Evolutionary conservation across 306 rosid species (phyloP).

Genomic region (Pterocarpus santalinus): DNA sequence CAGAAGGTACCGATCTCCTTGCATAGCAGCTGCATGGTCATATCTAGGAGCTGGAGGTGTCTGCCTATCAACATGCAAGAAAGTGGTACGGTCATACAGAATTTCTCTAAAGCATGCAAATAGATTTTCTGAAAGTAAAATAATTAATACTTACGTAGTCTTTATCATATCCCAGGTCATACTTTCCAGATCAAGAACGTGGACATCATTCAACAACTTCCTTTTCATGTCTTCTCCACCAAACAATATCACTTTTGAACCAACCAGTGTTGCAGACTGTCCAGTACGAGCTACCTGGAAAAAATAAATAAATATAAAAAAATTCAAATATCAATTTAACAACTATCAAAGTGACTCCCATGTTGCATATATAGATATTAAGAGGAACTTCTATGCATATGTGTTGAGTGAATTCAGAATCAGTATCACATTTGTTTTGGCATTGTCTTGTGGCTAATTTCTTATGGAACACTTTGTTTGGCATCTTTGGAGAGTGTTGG

Average conservation of each 20-base stretch:
- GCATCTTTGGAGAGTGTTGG: too few relatives aligned
- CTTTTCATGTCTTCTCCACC: slow-evolving; percentile 95
- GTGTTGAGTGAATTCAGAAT: too few relatives aligned
- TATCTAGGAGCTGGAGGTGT: slow-evolving; percentile 92
- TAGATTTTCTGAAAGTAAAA: slow-evolving; percentile 40
- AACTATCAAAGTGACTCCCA: slow-evolving; percentile 38
- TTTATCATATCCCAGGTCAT: slow-evolving; percentile 81
- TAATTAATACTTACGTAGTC: slow-evolving; percentile 72
- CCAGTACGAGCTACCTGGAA: slow-evolving; percentile 84
- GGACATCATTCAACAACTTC: slow-evolving; percentile 82
- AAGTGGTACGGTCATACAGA: slow-evolving; percentile 50
- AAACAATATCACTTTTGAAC: slow-evolving; percentile 85
- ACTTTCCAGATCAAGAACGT: slow-evolving; percentile 83
- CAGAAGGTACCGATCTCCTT: slow-evolving; percentile 79
- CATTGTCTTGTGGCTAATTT: too few relatives aligned
- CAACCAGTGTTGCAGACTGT: slow-evolving; percentile 86
- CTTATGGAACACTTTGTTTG: too few relatives aligned
- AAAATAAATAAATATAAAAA: slow-evolving; percentile 37
- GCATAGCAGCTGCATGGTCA: slow-evolving; percentile 87
- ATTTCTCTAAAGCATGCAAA: slow-evolving; percentile 43
- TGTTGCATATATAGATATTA: slow-evolving; percentile 5
- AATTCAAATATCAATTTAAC: slow-evolving; percentile 41
- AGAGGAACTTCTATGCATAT: background rate
- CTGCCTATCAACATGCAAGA: slow-evolving; percentile 80
- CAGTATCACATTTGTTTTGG: too few relatives aligned